These are phyloP conservation scores for Xenosphaeropsis pyriputrescens DNA, from an alignment of 2,329 filamentous ascomycete genomes.

Conservation along the genomic window DNA sequence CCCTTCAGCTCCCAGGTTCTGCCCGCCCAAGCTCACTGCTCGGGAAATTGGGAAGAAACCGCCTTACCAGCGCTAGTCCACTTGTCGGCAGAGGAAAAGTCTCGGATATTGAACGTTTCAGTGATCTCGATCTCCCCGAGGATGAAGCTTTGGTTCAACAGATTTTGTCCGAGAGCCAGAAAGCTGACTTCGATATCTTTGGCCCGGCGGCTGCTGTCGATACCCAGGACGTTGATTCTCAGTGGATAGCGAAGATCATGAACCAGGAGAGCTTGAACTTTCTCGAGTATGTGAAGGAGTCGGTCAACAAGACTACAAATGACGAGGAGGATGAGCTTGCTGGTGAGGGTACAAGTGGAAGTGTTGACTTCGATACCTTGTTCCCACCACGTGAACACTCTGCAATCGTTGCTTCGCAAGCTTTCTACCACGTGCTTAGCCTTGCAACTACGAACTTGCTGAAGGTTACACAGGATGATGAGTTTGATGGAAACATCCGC, in stretches of 20 bases:
- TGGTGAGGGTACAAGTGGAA: constrained; percentile 13
- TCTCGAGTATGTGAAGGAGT: constrained; percentile 37
- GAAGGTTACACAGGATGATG: constrained; percentile 38
- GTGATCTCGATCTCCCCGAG: constrained; percentile 9
- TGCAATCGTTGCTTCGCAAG: constrained; percentile 53
- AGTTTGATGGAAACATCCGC: constrained; percentile 1
- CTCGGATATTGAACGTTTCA: constrained; percentile 6
- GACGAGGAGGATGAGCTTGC: constrained; percentile 16
- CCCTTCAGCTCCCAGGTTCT: constrained; percentile 15
- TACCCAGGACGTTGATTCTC: constrained; percentile 30
- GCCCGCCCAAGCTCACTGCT: constrained; percentile 9
- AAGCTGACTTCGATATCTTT: constrained; percentile 27
- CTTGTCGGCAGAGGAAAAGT: constrained; percentile 32
- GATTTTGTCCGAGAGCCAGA: constrained; percentile 7
- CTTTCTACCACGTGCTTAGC: constrained; percentile 58
- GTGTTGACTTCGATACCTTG: constrained; percentile 54
- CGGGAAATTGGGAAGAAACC: constrained; percentile 24
- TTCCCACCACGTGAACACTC: constrained; percentile 39
- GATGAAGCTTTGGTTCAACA: neutral
- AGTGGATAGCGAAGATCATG: constrained; percentile 34
- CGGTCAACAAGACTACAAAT: constrained; percentile 20
- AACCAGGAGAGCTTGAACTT: constrained; percentile 49
- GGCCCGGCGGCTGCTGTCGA: constrained; percentile 23
- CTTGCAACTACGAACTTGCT: constrained; percentile 54
- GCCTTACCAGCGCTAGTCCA: constrained; percentile 44